These are phyloP conservation scores for Vanderwaltozyma polyspora DNA, from an alignment of 805 yeast genomes.

Conservation along the genomic window DNA sequence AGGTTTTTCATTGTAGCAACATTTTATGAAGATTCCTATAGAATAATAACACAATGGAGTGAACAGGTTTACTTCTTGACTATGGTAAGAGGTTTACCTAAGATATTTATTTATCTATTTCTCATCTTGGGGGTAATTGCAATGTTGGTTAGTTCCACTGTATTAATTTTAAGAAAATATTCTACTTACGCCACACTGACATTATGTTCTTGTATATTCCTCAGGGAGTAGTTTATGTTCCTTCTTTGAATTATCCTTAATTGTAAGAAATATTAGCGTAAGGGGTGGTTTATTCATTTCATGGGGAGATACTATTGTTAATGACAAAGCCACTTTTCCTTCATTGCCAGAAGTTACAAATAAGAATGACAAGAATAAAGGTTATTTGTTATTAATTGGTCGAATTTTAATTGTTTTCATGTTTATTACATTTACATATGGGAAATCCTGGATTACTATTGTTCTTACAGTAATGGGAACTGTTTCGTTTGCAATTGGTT, in stretches of 20 bases:
- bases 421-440: slow-evolving; percentile 75
- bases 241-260: slow-evolving; percentile 68
- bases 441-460: slow-evolving; percentile 61
- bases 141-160: slow-evolving; percentile 66
- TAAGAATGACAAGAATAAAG: slow-evolving; percentile 53
- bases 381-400: slow-evolving; percentile 80
- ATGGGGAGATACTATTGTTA: slow-evolving; percentile 73
- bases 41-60: slow-evolving; percentile 80
- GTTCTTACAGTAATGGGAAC: slow-evolving; percentile 61
- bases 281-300: slow-evolving; percentile 89
- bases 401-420: slow-evolving; percentile 75
- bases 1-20: slow-evolving; percentile 88
- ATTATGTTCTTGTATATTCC: slow-evolving; percentile 62
- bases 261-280: slow-evolving; percentile 78
- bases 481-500: slow-evolving; percentile 78
- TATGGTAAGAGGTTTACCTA: slow-evolving; percentile 71
- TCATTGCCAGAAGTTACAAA: slow-evolving; percentile 43
- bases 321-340: slow-evolving; percentile 51
- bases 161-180: slow-evolving; percentile 59
- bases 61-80: slow-evolving; percentile 81
- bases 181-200: slow-evolving; percentile 62
- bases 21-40: slow-evolving; percentile 77
- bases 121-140: slow-evolving; percentile 49
- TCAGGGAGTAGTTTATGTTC: slow-evolving; percentile 83
- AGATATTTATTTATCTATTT: slow-evolving; percentile 60